phyloP scores from a whole-genome alignment of 192 early-diverging fungal species.

The Chytriomyces hyalinus region DNA sequence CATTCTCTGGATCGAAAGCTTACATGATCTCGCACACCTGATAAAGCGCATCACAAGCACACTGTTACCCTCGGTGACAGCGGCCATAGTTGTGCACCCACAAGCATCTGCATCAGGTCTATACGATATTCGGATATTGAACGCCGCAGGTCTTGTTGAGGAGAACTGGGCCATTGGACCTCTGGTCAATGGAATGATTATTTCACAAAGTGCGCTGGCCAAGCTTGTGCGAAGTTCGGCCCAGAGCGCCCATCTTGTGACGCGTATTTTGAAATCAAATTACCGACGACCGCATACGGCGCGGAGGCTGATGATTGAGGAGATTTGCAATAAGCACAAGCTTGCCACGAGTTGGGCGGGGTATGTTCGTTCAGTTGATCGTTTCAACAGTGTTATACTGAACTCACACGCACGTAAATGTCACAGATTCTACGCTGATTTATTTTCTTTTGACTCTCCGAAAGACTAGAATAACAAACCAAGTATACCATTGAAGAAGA shows the following conservation, averaged over 20 bases:
- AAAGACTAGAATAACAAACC: too few species aligned
- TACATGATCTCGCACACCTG: constrained; percentile 17
- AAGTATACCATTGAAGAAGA: too few species aligned
- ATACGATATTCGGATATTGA: constrained; percentile 71
- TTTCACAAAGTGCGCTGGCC: constrained; percentile 70
- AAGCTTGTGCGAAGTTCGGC: constrained; percentile 73
- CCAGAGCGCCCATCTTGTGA: constrained; percentile 66
- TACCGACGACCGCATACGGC: constrained; percentile 56
- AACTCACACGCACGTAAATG: too few species aligned
- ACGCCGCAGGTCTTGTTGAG: constrained; percentile 22
- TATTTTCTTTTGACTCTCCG: constrained; percentile 32
- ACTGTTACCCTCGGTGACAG: constrained; percentile 33
- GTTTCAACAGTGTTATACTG: background rate
- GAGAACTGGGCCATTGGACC: constrained; percentile 61
- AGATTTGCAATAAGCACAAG: constrained; percentile 46
- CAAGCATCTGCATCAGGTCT: constrained; percentile 62
- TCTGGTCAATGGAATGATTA: constrained; percentile 73
- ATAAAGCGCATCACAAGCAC: constrained; percentile 24
- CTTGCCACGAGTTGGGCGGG: constrained; percentile 32
- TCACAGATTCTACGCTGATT: constrained; percentile 46
- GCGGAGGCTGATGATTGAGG: constrained; percentile 51
- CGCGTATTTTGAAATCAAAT: constrained; percentile 56
- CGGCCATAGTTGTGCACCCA: constrained; percentile 75
- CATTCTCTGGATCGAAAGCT: constrained; percentile 78
- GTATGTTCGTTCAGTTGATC: constrained; percentile 22